A percentile compares a stretch with the other conserved stretches of the same genome.
Evolutionary conservation across 179 eudicot species (phyloP).

Genomic region (Beta corolliflora): DNA sequence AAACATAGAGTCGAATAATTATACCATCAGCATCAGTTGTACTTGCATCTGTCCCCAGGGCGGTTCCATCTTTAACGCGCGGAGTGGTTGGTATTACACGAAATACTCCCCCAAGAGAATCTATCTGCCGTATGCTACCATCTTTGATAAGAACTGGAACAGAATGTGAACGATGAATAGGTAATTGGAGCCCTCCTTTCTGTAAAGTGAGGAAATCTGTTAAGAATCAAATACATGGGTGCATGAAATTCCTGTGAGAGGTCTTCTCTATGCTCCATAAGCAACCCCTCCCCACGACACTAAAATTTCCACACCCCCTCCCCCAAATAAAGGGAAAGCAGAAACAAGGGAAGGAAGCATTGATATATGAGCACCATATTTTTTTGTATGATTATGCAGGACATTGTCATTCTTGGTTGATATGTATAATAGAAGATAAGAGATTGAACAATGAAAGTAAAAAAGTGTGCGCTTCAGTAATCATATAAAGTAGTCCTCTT

Average conservation of each 20-base stretch:
- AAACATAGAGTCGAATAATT: constrained; percentile 14
- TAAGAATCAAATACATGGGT: constrained; percentile 18
- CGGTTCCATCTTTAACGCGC: constrained; percentile 47
- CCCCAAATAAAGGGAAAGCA: background rate
- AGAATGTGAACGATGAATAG: constrained; percentile 58
- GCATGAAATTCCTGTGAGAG: constrained; percentile 15
- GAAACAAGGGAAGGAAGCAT: background rate
- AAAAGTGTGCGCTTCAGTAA: background rate
- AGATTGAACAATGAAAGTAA: background rate
- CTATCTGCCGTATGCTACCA: constrained; percentile 47
- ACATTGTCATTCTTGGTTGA: background rate
- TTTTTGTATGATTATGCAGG: background rate
- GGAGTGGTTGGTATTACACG: constrained; percentile 92
- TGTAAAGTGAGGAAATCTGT: constrained; percentile 40
- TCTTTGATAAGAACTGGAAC: constrained; percentile 69
- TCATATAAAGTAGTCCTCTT: too few species aligned
- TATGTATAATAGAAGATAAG: background rate
- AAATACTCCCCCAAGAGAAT: constrained; percentile 54
- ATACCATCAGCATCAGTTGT: constrained; percentile 55
- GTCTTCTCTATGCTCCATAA: background rate
- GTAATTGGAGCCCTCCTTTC: constrained; percentile 49
- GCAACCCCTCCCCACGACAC: background rate
- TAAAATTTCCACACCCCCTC: background rate
- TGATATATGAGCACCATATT: background rate
- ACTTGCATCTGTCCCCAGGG: constrained; percentile 35